A percentile compares a stretch with the other conserved stretches of the same genome.
These are phyloP conservation scores for Pleurotus pulmonarius DNA, from an alignment of 768 basidiomycete species.

Conservation along the genomic window DNA sequence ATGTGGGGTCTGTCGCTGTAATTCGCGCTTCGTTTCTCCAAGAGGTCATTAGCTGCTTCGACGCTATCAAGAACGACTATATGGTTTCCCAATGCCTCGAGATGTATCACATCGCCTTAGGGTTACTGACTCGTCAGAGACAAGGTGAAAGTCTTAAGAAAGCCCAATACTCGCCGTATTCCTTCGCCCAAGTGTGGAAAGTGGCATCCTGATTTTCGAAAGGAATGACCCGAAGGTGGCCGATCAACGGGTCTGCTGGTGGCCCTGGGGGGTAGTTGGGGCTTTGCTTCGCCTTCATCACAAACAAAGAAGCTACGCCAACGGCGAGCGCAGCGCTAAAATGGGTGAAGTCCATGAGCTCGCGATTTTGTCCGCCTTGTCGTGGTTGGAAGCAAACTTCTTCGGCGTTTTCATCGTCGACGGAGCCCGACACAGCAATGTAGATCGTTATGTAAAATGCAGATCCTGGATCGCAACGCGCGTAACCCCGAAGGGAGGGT, in stretches of 20 bases:
- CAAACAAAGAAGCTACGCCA: not conserved
- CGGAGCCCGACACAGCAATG: too few relatives aligned
- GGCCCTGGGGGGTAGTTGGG: constrained; percentile 46
- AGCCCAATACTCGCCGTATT: constrained; percentile 34
- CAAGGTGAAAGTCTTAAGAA: not conserved
- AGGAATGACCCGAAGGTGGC: constrained; percentile 43
- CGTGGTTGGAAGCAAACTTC: too few relatives aligned
- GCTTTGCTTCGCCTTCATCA: not conserved
- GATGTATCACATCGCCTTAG: not conserved
- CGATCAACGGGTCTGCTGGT: constrained; percentile 37
- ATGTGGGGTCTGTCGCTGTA: constrained; percentile 23
- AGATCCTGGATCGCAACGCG: too few relatives aligned
- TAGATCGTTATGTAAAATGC: too few relatives aligned
- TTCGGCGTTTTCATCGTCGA: too few relatives aligned
- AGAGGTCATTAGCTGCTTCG: not conserved
- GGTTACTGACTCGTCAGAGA: not conserved
- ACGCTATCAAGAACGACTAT: not conserved
- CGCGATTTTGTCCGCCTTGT: too few relatives aligned
- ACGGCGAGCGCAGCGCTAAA: not conserved
- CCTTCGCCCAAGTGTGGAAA: constrained; percentile 36
- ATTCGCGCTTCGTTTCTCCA: not conserved
- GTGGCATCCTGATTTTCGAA: constrained; percentile 30
- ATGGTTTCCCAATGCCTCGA: not conserved
- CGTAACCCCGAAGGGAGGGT: too few relatives aligned
- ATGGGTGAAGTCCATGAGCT: not conserved